Evolutionary conservation across 169 alveolate genomes (phyloP), one percentile per base, ranked within the genome.

Genomic region (Cystoisospora suis): DNA sequence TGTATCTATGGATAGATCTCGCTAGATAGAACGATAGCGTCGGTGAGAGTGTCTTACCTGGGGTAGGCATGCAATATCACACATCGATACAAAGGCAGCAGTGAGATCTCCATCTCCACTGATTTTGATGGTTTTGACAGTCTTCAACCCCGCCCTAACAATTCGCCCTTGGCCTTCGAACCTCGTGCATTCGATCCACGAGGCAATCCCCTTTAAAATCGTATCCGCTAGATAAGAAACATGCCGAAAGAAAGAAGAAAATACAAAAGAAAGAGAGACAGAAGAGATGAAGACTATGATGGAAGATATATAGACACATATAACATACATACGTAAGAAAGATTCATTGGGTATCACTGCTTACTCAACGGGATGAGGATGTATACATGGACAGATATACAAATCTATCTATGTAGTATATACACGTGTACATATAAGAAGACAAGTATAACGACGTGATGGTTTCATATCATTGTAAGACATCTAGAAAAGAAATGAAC

Each of bases 131-230:
- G 92, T 92, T 45, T 94, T 95, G 42, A 95, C 94, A 23, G 97
- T 92, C 79, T 94, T 94, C 88, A 96, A 93, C 27, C 95, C 98
- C 38, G 97, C 97, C 70, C 93, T 95, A 42, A 96, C 94, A 70
- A 96, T 89, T 83, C 94, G 95, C 36, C 96, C 91, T 47, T 96
- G 96, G 77, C 96, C 96, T 38, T 93, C 94, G 81, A 96, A 95
- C 69, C 94, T 92, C 0, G 96, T 88, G 29, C 96, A 94, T 75
- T 96, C 98, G 40, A 96, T 88, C 98, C 98, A 96, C 45, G 49
- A 59, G 46, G 94, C 91, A 44, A 96, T 95, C 42, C 95, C 94
- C 86, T 94, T 93, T 95, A 93, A 89, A 58, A 96, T 95, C 53
- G 56, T 49, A 29, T 86, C 94, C 77, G 92, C 94, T 86, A 85